Evolutionary conservation across 345 rosid genomes (phyloP), one percentile per base, ranked within the genome.

Genomic region (Punica granatum): DNA sequence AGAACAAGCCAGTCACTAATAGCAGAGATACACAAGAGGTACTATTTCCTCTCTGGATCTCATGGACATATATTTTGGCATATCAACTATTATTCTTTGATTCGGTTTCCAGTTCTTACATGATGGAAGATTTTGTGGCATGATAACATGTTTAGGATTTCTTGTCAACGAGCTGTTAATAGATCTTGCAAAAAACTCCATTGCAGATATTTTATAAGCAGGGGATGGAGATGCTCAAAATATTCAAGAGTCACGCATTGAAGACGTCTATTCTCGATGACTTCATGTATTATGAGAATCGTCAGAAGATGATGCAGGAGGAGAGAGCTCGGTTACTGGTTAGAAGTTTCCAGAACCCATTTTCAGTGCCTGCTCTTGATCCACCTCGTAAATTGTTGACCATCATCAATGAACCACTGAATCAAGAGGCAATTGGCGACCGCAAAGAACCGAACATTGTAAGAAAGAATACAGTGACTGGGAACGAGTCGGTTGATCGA

Each of bases 11-110:
- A 3, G 99, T 91, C 69, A 94, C 99, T 60, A 94, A 88, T 74
- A 91, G 99, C 86, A 89, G 99, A 77, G 99, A 94, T 76, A 94
- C 98, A 15, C 99, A 94, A 85, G 99, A 94, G 98, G 99, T 89
- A 76, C 35, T 43, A n/a, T n/a, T 61, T 65, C 53, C 16, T 18
- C 12, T 7, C 42, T 60, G 59, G 42, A 30, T 9, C n/a, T 66
- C 33, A 56, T n/a, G 15, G 33, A 56, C 18, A 12, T 13, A 56
- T 28, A 10, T 56, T 56, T 30, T 10, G 60, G 32, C 60, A 14
- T 6, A 26, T 56, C 16, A 34, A n/a, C 32, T 66, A 18, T 26
- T 32, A 69, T 28, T 21, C 12, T 26, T 34, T 43, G 53, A 32
- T 39, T 16, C 25, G 31, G 35, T 46, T 46, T 61, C 54, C 34